Conservation (phyloP, 1,284 basidiomycete genomes). For the Porodaedalea pini region DNA sequence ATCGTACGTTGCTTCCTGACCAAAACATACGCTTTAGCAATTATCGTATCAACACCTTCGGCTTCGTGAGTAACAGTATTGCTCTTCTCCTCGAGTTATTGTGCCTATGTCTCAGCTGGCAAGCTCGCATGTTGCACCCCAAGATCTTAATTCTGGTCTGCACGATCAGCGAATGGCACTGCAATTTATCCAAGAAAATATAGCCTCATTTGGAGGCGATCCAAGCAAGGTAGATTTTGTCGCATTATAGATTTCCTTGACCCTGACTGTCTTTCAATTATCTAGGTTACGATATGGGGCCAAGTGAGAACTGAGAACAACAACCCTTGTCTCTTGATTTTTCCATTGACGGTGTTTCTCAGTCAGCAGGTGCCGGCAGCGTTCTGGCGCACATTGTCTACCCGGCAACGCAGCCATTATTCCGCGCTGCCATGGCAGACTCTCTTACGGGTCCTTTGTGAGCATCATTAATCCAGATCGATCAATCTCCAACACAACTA, state of each 20-base stretch:
- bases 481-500: background rate
- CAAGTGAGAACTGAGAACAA: conserved; percentile 36
- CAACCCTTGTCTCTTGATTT: too few relatives aligned
- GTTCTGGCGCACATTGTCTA: conserved; percentile 49
- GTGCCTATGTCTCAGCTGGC: conserved; percentile 38
- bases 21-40: too few relatives aligned
- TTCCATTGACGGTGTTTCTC: background rate
- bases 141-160: conserved; percentile 54
- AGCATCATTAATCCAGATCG: conserved; percentile 23
- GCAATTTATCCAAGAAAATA: conserved; percentile 59
- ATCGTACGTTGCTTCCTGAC: background rate
- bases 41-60: conserved; percentile 57
- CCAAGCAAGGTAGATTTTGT: conserved; percentile 42
- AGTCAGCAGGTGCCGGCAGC: conserved; percentile 59
- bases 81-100: background rate
- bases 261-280: background rate
- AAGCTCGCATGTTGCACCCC: conserved; percentile 42
- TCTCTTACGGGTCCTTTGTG: conserved; percentile 56
- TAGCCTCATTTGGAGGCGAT: conserved; percentile 63
- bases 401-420: conserved; percentile 37
- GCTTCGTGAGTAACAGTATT: conserved; percentile 43
- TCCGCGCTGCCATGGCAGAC: conserved; percentile 53
- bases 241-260: background rate
- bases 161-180: conserved; percentile 56
- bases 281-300: conserved; percentile 58